Evolutionary conservation across 768 basidiomycete species (phyloP).

Genomic region (Tylopilus felleus): DNA sequence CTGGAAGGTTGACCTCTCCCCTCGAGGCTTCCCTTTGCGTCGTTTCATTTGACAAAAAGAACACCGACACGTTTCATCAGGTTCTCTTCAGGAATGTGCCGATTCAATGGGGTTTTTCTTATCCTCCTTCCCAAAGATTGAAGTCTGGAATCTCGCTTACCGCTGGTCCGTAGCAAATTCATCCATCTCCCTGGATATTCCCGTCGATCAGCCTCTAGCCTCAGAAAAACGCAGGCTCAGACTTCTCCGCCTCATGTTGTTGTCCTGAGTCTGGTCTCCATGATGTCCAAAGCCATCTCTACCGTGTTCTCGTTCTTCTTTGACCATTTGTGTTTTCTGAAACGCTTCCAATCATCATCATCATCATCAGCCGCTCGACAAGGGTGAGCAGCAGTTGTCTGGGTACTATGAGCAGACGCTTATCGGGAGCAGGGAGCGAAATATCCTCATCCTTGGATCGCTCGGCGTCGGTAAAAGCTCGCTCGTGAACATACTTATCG

Average conservation of each 20-base stretch:
- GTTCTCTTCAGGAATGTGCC: conserved; percentile 3
- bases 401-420: not conserved
- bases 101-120: not conserved
- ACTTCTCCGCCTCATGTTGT: too few species aligned
- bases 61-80: conserved; percentile 1
- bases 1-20: not conserved
- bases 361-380: not conserved
- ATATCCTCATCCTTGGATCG: conserved; percentile 24
- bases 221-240: too few species aligned
- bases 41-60: conserved; percentile 3
- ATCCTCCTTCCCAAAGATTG: not conserved
- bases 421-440: not conserved
- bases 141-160: not conserved
- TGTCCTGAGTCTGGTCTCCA: not conserved
- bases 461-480: conserved; percentile 39
- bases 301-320: not conserved
- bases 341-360: not conserved
- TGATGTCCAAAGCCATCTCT: not conserved
- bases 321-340: not conserved
- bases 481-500: conserved; percentile 37
- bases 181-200: not conserved
- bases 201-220: not conserved
- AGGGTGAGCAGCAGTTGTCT: conserved; percentile 9
- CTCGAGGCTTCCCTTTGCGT: conserved; percentile 8
- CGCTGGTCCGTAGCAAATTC: not conserved